A percentile compares a stretch with the other conserved stretches of the same genome.
Evolutionary conservation across 495 filamentous ascomycete species (phyloP).

Genomic region (Neurospora discreta): DNA sequence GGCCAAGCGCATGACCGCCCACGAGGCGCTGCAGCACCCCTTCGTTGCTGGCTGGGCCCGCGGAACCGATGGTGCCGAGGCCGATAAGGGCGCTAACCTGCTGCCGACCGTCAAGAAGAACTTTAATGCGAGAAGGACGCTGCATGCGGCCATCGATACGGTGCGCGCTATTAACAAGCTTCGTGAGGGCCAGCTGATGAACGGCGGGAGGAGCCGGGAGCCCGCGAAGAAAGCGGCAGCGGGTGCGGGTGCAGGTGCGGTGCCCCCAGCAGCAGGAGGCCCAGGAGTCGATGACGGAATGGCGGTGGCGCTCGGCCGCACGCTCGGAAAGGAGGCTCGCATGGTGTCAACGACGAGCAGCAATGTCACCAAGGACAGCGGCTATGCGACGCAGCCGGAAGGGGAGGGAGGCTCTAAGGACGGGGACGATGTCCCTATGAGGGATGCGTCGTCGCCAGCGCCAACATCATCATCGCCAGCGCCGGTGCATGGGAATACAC

Average conservation of each 20-base stretch:
- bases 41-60: constrained; percentile 58
- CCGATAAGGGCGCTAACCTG: constrained; percentile 72
- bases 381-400: constrained; percentile 26
- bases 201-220: constrained; percentile 35
- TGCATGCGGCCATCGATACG: constrained; percentile 95
- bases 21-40: constrained; percentile 79
- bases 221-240: constrained; percentile 16
- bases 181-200: constrained; percentile 76
- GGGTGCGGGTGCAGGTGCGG: background rate
- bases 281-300: background rate
- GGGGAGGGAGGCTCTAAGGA: background rate
- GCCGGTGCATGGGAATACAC: constrained; percentile 12
- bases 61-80: constrained; percentile 29
- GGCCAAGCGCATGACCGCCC: constrained; percentile 76
- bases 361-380: constrained; percentile 24
- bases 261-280: background rate
- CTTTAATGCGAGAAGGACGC: constrained; percentile 87
- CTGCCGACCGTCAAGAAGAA: constrained; percentile 96
- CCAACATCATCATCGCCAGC: background rate
- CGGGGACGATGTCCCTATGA: constrained; percentile 27
- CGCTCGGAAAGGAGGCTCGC: constrained; percentile 22
- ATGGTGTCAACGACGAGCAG: constrained; percentile 13
- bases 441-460: constrained; percentile 15
- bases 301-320: background rate
- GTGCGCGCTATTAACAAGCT: constrained; percentile 97